These are phyloP conservation scores for Papiliotrema nemorosa DNA, from an alignment of 1,284 basidiomycete species.

Conservation along the genomic window DNA sequence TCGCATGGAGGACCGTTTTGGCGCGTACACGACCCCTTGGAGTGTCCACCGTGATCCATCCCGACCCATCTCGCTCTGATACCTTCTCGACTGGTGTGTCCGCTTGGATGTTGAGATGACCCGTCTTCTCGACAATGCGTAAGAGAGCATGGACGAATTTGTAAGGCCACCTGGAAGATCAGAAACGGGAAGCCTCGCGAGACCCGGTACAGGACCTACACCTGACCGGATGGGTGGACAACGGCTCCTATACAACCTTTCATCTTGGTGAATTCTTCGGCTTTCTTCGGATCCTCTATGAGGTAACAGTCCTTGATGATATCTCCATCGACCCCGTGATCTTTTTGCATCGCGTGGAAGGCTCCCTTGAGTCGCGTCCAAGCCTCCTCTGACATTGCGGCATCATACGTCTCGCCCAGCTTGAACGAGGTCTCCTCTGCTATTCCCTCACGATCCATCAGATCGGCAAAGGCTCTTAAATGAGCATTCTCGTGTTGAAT, in stretches of 20 bases:
- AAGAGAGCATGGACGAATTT: conserved; percentile 24
- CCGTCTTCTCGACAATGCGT: conserved; percentile 9
- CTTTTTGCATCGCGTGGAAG: conserved; percentile 13
- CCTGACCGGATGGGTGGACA: conserved; percentile 18
- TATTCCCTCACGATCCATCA: conserved; percentile 16
- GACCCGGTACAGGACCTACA: conserved; percentile 7
- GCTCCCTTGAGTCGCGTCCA: conserved; percentile 10
- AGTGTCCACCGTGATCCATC: conserved; percentile 20
- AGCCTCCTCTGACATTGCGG: conserved; percentile 21
- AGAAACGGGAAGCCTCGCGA: neutral
- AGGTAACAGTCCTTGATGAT: conserved; percentile 11
- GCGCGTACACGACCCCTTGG: conserved; percentile 15
- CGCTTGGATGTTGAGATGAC: conserved; percentile 19
- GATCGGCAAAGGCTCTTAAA: conserved; percentile 11
- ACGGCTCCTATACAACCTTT: conserved; percentile 18
- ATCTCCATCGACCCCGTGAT: conserved; percentile 10
- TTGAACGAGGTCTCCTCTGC: conserved; percentile 15
- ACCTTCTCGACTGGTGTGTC: conserved; percentile 19
- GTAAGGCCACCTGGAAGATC: conserved; percentile 15
- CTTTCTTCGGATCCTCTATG: conserved; percentile 18
- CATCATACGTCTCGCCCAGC: conserved; percentile 20
- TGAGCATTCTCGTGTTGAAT: conserved; percentile 23
- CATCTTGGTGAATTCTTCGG: conserved; percentile 21
- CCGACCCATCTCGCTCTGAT: conserved; percentile 11
- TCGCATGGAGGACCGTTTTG: conserved; percentile 23